Base-by-base conservation (phyloP, 306 rosid genomes). In the Quercus parvula region DNA sequence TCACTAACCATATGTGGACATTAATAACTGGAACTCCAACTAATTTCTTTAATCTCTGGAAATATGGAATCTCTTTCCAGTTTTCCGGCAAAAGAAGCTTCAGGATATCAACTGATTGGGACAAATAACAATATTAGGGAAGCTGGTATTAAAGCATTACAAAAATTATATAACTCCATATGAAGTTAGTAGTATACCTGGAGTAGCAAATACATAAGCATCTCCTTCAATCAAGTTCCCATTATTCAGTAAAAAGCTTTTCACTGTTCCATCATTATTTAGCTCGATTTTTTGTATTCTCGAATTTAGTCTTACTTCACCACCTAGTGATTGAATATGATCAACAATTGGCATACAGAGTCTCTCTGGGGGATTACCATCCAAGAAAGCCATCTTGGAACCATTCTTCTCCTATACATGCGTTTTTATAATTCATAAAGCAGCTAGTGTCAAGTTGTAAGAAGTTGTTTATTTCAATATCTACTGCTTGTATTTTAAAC, bases 341-440 rank as follows among this genome's bases (percentile, higher is more conserved):
- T 95, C 91, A 33, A 88, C 99, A 81, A 95, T 83, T 18, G 99
- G 99, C 94, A 80, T 79, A 83, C 99, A 95, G 25, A 95, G 98
- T 88, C 99, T 92, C 88, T 95, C 99, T 0, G 99, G 99, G 41
- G 99, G 99, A 51, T 84, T 91, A 30, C 99, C 99, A 82, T 95
- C 99, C 86, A 95, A 89, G 87, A 95, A 95, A 75, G 99, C 99
- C 97, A 95, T 92, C 87, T 95, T 95, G 74, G 99, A 95, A 76
- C 99, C 99, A 77, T 95, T 97, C 83, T 95, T 95, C 88, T 95
- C 99, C 99, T 95, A 69, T 77, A 75, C 74, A 79, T 77, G 80
- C 44, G 52, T 74, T 82, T 73, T 64, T 56, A 76, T 20, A 73
- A 69, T 69, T 31, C 6, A 70, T 15, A 56, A 73, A 77, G 73